Base-by-base conservation (phyloP, 2,329 filamentous ascomycete genomes). In the Beauveria bassiana region DNA sequence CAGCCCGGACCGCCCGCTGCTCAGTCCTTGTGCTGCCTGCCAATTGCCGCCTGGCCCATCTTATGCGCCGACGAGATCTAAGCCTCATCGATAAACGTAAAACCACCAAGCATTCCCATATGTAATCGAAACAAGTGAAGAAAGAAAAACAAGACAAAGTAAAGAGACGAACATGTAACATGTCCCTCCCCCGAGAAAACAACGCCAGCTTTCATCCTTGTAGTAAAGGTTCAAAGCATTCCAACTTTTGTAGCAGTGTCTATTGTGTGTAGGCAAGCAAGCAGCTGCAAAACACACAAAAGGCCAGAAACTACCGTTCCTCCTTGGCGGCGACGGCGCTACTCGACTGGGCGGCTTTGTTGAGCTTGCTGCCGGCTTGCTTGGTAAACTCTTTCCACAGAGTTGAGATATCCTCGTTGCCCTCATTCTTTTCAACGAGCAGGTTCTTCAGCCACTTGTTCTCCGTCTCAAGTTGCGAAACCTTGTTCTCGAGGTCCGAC, bases 391-490 rank as follows among this genome's bases (percentile, higher is more conserved):
- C 82, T 66, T 82, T 81, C 67, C 81, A 76, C 58, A 84, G 72
- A 0, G 78, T 75, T 40, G 78, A 72, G 51, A 84, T 74, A 62
- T 82, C 76, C 45, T 84, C 81, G 67, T 77, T 81, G 66, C 80
- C 80, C 65, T 87, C 88, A 67, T 91, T 90, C 81, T 93, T 93
- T 74, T 93, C 90, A 56, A 90, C 89, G 52, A 93, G 84, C 43
- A 92, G 79, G 72, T 89, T 88, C 80, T 90, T 90, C 65, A 92
- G 76, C 89, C 88, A 91, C 71, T 89, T 88, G 76, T 92, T 92
- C 76, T 92, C 88, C 68, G 87, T 89, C 77, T 91, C 88, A n/a
- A 93, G 82, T 69, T 91, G 87, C 62, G 83, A 82, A 60, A 95
- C 87, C 62, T 86, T 85, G 68, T 81, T 81, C 75, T 96, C 90